phyloP scores from a whole-genome alignment of 2,329 filamentous ascomycete genomes.

The Pseudogymnoascus sp. region DNA sequence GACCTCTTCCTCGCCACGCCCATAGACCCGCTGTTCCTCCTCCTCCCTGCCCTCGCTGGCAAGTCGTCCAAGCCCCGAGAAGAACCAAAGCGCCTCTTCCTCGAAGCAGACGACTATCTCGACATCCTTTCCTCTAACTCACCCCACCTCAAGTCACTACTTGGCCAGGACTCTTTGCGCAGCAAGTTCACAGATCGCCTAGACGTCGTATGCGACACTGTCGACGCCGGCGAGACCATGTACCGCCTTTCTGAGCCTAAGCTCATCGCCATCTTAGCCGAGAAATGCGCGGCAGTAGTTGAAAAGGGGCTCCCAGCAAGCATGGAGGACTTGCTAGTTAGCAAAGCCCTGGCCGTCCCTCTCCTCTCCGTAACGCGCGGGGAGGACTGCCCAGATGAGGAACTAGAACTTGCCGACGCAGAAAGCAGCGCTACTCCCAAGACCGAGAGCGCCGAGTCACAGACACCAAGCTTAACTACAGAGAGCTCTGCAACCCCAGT shows the following conservation, averaged over 20 bases:
- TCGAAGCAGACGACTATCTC: slow-evolving; percentile 63
- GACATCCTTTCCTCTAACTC: slow-evolving; percentile 49
- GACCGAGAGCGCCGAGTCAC: slow-evolving; percentile 26
- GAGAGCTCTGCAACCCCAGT: slow-evolving; percentile 30
- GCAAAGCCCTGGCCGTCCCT: slow-evolving; percentile 65
- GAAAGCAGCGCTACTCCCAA: slow-evolving; percentile 25
- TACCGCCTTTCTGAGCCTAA: slow-evolving; percentile 70
- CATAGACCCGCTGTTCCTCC: slow-evolving; percentile 74
- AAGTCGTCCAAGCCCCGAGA: slow-evolving; percentile 34
- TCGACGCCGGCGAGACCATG: slow-evolving; percentile 78
- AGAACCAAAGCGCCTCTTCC: slow-evolving; percentile 51
- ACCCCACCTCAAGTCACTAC: slow-evolving; percentile 49
- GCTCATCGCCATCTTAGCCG: slow-evolving; percentile 53
- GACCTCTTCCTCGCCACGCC: slow-evolving; percentile 77
- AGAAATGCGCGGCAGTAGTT: slow-evolving; percentile 65
- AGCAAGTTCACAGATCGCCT: slow-evolving; percentile 55
- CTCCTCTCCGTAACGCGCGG: slow-evolving; percentile 59
- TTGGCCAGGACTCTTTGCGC: slow-evolving; percentile 39
- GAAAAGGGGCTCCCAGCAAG: slow-evolving; percentile 59
- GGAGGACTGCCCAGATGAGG: slow-evolving; percentile 30
- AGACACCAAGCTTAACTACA: slow-evolving; percentile 20
- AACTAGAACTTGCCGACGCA: slow-evolving; percentile 17
- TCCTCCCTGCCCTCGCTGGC: slow-evolving; percentile 61
- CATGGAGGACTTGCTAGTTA: slow-evolving; percentile 79
- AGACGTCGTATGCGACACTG: slow-evolving; percentile 65